These are phyloP conservation scores for Neobulgaria alba DNA, from an alignment of 2,329 filamentous ascomycete species.

Conservation along the genomic window DNA sequence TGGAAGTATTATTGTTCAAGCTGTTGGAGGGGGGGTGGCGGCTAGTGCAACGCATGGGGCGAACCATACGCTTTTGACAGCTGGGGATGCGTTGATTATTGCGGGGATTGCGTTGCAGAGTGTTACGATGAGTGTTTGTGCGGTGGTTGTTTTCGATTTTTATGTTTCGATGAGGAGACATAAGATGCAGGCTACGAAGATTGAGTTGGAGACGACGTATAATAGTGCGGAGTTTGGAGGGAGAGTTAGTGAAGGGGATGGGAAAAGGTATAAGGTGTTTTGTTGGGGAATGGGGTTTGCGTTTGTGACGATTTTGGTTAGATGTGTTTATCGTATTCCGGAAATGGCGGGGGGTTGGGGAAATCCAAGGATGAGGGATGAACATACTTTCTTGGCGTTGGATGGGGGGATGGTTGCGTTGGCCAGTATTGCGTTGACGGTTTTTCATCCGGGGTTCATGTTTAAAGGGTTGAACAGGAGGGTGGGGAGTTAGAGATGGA, in stretches of 20 bases:
- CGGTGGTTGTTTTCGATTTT: slow-evolving; percentile 10
- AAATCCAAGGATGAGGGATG: slow-evolving; percentile 53
- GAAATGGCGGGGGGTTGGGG: slow-evolving; percentile 58
- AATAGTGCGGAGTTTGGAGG: slow-evolving; percentile 1
- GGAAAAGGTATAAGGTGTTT: slow-evolving; percentile 7
- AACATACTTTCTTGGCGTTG: slow-evolving; percentile 49
- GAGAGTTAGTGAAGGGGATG: slow-evolving; percentile 1
- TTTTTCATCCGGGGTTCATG: slow-evolving; percentile 8
- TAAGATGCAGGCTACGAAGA: slow-evolving; percentile 4
- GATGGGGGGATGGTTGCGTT: slow-evolving; percentile 9
- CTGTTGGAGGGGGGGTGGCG: slow-evolving; percentile 46
- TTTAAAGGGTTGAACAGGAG: too few relatives aligned
- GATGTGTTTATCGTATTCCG: slow-evolving; percentile 31
- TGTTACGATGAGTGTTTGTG: slow-evolving; percentile 29
- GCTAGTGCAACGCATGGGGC: slow-evolving; percentile 29
- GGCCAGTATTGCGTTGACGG: slow-evolving; percentile 6
- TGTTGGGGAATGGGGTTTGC: slow-evolving; percentile 8
- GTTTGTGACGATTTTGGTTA: slow-evolving; percentile 12
- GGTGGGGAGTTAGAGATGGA: too few relatives aligned
- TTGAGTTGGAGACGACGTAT: not conserved
- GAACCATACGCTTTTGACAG: slow-evolving; percentile 7
- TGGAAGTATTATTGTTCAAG: slow-evolving; percentile 47
- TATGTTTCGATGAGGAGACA: slow-evolving; percentile 4
- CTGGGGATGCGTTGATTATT: slow-evolving; percentile 29
- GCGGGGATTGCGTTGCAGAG: slow-evolving; percentile 31